phyloP scores from a whole-genome alignment of 352 stramenopile genomes.

The Albugo laibachii region DNA sequence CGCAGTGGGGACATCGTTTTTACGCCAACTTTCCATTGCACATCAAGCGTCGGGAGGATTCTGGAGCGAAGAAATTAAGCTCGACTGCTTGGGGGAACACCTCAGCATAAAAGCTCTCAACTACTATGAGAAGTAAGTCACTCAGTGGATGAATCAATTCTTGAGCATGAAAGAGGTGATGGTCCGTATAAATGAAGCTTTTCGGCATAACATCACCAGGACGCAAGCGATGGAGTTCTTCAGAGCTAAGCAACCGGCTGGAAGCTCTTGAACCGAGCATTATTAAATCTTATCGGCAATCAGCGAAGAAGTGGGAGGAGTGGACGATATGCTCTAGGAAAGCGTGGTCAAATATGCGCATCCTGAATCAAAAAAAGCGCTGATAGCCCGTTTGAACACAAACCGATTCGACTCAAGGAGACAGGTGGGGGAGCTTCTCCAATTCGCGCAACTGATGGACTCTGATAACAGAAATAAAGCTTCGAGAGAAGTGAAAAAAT shows the following conservation, averaged over 20 bases:
- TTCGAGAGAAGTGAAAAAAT: too few species aligned
- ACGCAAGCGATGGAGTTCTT: not conserved
- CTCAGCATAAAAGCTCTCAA: too few species aligned
- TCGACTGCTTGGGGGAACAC: too few species aligned
- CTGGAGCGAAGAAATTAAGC: too few species aligned
- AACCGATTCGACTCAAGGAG: not conserved
- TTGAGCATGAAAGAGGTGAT: too few species aligned
- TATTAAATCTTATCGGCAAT: slow-evolving; percentile 1
- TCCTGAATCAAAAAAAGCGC: slow-evolving; percentile 1
- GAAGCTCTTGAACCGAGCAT: slow-evolving; percentile 2
- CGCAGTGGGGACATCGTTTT: too few species aligned
- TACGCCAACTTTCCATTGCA: too few species aligned
- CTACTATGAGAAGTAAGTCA: too few species aligned
- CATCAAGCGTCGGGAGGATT: too few species aligned
- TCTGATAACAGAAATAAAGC: not conserved
- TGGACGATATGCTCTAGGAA: slow-evolving; percentile 5
- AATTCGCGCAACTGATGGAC: slow-evolving; percentile 1
- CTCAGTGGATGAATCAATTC: too few species aligned
- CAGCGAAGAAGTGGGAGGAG: not conserved
- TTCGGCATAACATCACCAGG: too few species aligned
- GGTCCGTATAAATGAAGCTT: too few species aligned
- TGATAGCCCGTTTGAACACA: slow-evolving; percentile 1
- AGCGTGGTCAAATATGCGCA: slow-evolving; percentile 7
- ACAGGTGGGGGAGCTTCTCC: slow-evolving; percentile 2
- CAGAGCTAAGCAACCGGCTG: not conserved